These are phyloP conservation scores for Hypoxylon cercidicola DNA, from an alignment of 495 filamentous ascomycete species.

Conservation along the genomic window DNA sequence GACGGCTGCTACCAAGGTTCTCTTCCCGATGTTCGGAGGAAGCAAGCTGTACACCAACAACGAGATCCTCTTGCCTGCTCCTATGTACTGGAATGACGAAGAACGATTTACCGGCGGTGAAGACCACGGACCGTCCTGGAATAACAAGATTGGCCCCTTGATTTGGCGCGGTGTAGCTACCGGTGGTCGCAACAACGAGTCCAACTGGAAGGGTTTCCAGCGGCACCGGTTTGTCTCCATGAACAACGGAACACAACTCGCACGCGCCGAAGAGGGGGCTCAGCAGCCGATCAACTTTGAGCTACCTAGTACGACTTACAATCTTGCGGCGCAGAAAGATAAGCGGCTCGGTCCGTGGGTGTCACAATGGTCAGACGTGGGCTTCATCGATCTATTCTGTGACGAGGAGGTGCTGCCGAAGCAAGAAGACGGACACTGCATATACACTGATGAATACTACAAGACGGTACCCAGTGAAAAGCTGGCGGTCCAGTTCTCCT, in stretches of 20 bases:
- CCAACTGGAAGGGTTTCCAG: conserved; percentile 73
- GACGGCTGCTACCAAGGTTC: conserved; percentile 60
- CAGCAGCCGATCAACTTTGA: conserved; percentile 53
- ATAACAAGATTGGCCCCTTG: conserved; percentile 61
- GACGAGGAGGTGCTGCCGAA: conserved; percentile 41
- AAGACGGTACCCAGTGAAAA: conserved; percentile 48
- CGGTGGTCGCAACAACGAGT: conserved; percentile 66
- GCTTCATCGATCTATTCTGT: conserved; percentile 61
- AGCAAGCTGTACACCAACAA: conserved; percentile 79
- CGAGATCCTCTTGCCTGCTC: conserved; percentile 77
- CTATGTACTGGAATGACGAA: conserved; percentile 78
- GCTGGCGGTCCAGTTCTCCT: conserved; percentile 67
- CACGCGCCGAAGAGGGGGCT: conserved; percentile 49
- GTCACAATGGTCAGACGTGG: conserved; percentile 54
- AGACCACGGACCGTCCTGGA: conserved; percentile 63
- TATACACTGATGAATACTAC: conserved; percentile 62
- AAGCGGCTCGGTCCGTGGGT: conserved; percentile 53
- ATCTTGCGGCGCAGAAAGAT: conserved; percentile 48
- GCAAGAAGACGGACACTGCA: conserved; percentile 53
- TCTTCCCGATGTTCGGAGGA: conserved; percentile 76
- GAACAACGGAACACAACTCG: conserved; percentile 69
- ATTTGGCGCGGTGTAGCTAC: conserved; percentile 78
- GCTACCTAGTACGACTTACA: conserved; percentile 49
- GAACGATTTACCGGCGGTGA: conserved; percentile 71
- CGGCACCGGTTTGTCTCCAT: conserved; percentile 75